These are phyloP conservation scores for Fusarium phyllophilum DNA, from an alignment of 2,329 filamentous ascomycete genomes.

Conservation along the genomic window DNA sequence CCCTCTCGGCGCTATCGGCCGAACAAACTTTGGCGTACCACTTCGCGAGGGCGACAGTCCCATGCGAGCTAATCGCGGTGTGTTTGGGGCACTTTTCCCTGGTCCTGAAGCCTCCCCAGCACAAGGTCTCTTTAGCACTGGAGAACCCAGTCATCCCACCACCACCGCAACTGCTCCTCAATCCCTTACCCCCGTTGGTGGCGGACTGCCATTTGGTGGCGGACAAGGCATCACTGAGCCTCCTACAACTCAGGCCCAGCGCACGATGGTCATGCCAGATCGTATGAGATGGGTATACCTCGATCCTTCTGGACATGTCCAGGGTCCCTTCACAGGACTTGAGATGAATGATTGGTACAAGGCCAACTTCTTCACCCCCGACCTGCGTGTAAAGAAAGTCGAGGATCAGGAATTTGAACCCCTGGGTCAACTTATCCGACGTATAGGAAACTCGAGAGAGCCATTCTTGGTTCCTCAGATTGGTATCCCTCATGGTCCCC, in stretches of 20 bases:
- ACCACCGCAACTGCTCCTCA: constrained; percentile 48
- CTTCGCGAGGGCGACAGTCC: constrained; percentile 69
- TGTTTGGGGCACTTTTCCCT: constrained; percentile 66
- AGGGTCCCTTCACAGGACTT: constrained; percentile 93
- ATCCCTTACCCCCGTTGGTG: constrained; percentile 50
- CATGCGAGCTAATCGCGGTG: constrained; percentile 63
- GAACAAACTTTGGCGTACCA: constrained; percentile 65
- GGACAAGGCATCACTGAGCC: constrained; percentile 56
- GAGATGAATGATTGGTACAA: constrained; percentile 99
- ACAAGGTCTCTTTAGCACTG: constrained; percentile 51
- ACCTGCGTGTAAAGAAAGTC: constrained; percentile 92
- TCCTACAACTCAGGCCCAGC: constrained; percentile 77
- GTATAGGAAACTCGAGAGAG: constrained; percentile 96
- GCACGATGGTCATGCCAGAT: constrained; percentile 96
- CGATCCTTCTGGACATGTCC: constrained; percentile 89
- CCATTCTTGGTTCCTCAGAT: constrained; percentile 98
- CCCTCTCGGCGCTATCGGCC: constrained; percentile 74
- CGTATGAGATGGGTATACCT: constrained; percentile 99
- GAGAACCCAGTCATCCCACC: constrained; percentile 51
- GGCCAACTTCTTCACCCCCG: constrained; percentile 94
- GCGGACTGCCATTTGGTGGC: constrained; percentile 50
- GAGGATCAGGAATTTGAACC: constrained; percentile 96
- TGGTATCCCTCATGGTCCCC: constrained; percentile 88
- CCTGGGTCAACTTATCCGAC: constrained; percentile 89
- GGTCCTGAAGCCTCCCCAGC: constrained; percentile 49